Evolutionary conservation across 2,329 filamentous ascomycete species (phyloP), one percentile per base, ranked within the genome.

Genomic region (Ustulina deusta): DNA sequence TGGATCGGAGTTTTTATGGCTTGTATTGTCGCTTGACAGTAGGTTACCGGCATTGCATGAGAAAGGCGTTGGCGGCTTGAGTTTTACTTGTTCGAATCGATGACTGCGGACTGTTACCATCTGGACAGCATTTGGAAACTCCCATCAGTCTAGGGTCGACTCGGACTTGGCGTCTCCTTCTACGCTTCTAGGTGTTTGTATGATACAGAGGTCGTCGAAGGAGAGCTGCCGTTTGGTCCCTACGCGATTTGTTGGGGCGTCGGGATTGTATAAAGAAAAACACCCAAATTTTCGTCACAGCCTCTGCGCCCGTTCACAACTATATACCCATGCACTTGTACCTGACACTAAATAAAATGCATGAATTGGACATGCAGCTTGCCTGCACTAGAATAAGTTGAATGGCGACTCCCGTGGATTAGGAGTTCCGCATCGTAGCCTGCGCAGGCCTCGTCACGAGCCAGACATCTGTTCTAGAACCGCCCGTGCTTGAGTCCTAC

Each of bases 1-100:
- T 55, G 44, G 58, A 20, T 63, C 42, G 68, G 57, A 59, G 66
- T 66, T 72, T n/a, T 36, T 46, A 57, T 36, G 65, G 42, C 61
- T 66, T 65, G 57, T 63, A 46, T 51, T 63, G 68, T 59, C 40
- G 56, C 54, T 54, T 62, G 62, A 63, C 58, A 60, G 36, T 63
- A 63, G 55, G 55, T 60, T 59, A 59, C 49, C 20, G 29, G 61
- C 63, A 66, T 65, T 57, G 65, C 65, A 68, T 68, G 58, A 48
- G 52, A 59, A 61, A 46, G 69, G 69, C 69, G 69, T 69, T 69
- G 60, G 51, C 11, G 62, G 66, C 29, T 64, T 61, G 63, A 46
- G 44, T 44, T 68, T 58, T 61, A 52, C 34, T 58, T 46, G 61
- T 55, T 42, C 52, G 60, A 51, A 36, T 65, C 51, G 27, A 51